A percentile compares a stretch with the other conserved stretches of the same genome.
These are phyloP conservation scores for Pythium myriotylum DNA, from an alignment of 352 stramenopile species.

Conservation along the genomic window DNA sequence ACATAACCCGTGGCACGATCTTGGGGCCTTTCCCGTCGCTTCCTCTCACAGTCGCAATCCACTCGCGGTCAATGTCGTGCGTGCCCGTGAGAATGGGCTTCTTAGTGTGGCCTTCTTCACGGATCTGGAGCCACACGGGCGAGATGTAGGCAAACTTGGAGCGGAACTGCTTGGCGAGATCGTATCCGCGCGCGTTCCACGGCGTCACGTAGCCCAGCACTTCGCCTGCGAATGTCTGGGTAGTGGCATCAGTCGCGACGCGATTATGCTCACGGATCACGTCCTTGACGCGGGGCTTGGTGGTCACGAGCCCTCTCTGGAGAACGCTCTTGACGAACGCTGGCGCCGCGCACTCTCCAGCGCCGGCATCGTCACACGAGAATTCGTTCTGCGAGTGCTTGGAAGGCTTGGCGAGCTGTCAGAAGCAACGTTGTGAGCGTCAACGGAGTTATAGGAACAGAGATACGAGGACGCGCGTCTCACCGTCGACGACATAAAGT, in stretches of 20 bases:
- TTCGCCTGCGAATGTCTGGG: conserved; percentile 54
- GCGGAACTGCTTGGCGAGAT: conserved; percentile 66
- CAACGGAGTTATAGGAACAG: neutral
- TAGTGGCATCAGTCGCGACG: conserved; percentile 14
- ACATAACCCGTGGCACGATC: conserved; percentile 79
- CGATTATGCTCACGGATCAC: conserved; percentile 50
- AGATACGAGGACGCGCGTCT: neutral
- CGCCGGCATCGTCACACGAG: neutral
- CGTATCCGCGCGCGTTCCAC: conserved; percentile 81
- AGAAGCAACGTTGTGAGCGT: neutral
- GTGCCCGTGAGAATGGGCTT: conserved; percentile 63
- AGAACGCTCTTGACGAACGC: conserved; percentile 37
- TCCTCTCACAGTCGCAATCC: conserved; percentile 45
- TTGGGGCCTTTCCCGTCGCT: conserved; percentile 27
- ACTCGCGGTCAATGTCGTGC: conserved; percentile 71
- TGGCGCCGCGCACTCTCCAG: conserved; percentile 30
- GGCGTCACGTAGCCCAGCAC: conserved; percentile 79
- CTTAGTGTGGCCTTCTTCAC: conserved; percentile 44
- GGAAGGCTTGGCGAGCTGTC: conserved; percentile 1
- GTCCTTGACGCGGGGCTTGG: conserved; percentile 44
- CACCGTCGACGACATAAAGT: conserved; percentile 41
- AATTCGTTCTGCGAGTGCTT: neutral
- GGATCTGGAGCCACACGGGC: conserved; percentile 83
- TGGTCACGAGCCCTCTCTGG: conserved; percentile 52
- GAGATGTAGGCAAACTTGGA: conserved; percentile 81